phyloP scores from a whole-genome alignment of 345 rosid genomes.

The Rhodomyrtus tomentosa region DNA sequence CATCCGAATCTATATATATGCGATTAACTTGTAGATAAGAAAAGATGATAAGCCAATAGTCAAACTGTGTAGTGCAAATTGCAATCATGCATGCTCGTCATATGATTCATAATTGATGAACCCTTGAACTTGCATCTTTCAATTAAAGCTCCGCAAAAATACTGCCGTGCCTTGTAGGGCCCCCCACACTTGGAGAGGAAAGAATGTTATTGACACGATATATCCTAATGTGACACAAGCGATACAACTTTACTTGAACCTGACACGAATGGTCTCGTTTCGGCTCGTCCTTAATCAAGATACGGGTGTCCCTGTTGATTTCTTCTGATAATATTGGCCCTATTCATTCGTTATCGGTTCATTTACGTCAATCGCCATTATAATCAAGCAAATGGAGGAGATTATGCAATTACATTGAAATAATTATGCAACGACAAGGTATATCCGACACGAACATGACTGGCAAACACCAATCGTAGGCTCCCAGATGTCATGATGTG shows the following conservation, averaged over 20 bases:
- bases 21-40: not conserved
- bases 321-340: no score
- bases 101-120: not conserved
- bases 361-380: no score
- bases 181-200: not conserved
- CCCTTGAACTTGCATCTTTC: not conserved
- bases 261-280: not conserved
- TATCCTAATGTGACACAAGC: fast-evolving
- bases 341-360: no score
- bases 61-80: not conserved
- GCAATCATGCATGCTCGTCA: not conserved
- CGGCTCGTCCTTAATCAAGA: no score
- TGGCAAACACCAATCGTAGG: not conserved
- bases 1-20: not conserved
- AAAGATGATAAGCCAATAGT: no score
- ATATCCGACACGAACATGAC: not conserved
- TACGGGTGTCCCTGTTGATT: no score
- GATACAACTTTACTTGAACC: fast-evolving
- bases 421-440: no score
- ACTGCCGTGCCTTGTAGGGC: not conserved
- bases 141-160: not conserved
- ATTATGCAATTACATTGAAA: not conserved
- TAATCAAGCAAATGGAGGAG: not conserved
- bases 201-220: fast-evolving
- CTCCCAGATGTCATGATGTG: not conserved